These are phyloP conservation scores for Dalbergia cochinchinensis DNA, from an alignment of 306 rosid genomes.

Conservation along the genomic window DNA sequence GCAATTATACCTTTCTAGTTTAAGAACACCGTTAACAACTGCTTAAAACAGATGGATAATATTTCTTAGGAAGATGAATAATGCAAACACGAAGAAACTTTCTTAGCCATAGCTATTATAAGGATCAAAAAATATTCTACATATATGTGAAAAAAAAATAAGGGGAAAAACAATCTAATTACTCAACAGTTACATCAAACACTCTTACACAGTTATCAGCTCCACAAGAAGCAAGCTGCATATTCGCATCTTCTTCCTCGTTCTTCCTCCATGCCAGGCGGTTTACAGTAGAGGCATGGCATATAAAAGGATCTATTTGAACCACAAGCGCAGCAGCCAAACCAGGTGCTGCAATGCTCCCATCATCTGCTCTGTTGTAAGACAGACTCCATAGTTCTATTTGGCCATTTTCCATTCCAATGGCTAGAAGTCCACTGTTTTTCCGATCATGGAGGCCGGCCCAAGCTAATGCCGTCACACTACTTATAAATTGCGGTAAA, in stretches of 20 bases:
- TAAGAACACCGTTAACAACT: background rate
- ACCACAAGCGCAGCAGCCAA: slow-evolving; percentile 49
- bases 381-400: slow-evolving; percentile 86
- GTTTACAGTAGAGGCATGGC: slow-evolving; percentile 85
- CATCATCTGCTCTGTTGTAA: slow-evolving; percentile 54
- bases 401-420: slow-evolving; percentile 94
- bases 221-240: slow-evolving; percentile 94
- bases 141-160: slow-evolving; percentile 10
- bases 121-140: slow-evolving; percentile 26
- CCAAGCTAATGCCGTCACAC: slow-evolving; percentile 92
- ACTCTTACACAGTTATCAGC: slow-evolving; percentile 88
- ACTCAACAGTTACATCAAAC: slow-evolving; percentile 64
- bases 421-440: slow-evolving; percentile 71
- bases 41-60: slow-evolving; percentile 1
- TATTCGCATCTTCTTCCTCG: slow-evolving; percentile 53
- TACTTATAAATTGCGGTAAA: slow-evolving; percentile 69
- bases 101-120: slow-evolving; percentile 18
- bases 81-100: slow-evolving; percentile 1
- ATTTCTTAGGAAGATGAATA: slow-evolving; percentile 29
- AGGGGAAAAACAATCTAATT: slow-evolving; percentile 5
- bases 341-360: slow-evolving; percentile 43
- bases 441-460: slow-evolving; percentile 39
- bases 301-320: slow-evolving; percentile 66
- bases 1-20: background rate
- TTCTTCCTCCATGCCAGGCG: slow-evolving; percentile 76